These are phyloP conservation scores for Alternaria brassicae DNA, from an alignment of 2,329 filamentous ascomycete species.

Conservation along the genomic window DNA sequence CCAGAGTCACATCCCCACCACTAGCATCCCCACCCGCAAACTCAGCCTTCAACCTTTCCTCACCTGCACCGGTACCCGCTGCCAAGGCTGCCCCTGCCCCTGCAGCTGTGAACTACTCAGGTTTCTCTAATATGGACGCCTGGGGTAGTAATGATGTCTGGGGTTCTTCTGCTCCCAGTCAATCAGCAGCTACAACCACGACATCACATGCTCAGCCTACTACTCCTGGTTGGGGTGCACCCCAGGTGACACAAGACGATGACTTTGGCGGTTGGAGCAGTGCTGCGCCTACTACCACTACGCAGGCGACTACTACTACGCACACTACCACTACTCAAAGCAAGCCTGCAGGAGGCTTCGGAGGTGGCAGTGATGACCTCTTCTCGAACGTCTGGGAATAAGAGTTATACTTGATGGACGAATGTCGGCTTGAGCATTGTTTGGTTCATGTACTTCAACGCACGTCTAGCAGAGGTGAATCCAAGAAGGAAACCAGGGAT, in stretches of 20 bases:
- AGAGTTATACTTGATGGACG: background rate
- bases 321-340: constrained; percentile 32
- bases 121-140: constrained; percentile 68
- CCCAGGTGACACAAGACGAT: constrained; percentile 78
- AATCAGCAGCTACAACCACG: constrained; percentile 47
- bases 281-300: constrained; percentile 66
- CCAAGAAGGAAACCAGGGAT: background rate
- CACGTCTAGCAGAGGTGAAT: background rate
- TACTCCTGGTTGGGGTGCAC: constrained; percentile 64
- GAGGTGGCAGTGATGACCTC: constrained; percentile 73
- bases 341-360: constrained; percentile 62
- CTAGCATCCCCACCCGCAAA: constrained; percentile 53
- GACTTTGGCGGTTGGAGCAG: constrained; percentile 97
- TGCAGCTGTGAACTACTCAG: constrained; percentile 49
- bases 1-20: constrained; percentile 34
- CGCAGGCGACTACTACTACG: constrained; percentile 45
- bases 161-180: constrained; percentile 69
- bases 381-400: constrained; percentile 97
- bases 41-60: constrained; percentile 73
- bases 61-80: constrained; percentile 45
- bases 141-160: constrained; percentile 88
- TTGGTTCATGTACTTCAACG: background rate
- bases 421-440: background rate
- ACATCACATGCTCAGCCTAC: constrained; percentile 52
- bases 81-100: constrained; percentile 41